phyloP scores from a whole-genome alignment of 2,329 filamentous ascomycete species.

The Hymenoscyphus fructigenus region DNA sequence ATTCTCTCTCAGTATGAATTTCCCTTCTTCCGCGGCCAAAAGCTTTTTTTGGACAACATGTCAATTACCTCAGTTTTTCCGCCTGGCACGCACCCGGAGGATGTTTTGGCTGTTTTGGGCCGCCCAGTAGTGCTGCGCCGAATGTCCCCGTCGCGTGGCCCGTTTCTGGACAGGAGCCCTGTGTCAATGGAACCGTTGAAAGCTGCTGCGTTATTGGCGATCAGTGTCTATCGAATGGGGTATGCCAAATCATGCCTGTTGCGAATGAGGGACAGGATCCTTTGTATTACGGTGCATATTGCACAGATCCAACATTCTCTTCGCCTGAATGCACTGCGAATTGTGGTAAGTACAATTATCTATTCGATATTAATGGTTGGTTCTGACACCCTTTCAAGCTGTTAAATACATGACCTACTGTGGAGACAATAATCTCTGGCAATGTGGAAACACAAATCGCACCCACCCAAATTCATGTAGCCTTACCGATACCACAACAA shows the following conservation, averaged over 20 bases:
- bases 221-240: slow-evolving; percentile 4
- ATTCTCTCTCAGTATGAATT: no score
- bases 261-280: not conserved
- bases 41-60: not conserved
- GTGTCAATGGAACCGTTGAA: slow-evolving; percentile 3
- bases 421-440: not conserved
- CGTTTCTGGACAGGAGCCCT: slow-evolving; percentile 1
- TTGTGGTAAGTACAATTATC: slow-evolving; percentile 6
- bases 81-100: not conserved
- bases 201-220: slow-evolving; percentile 5
- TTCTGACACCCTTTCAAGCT: not conserved
- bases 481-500: not conserved
- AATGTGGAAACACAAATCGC: slow-evolving; percentile 4
- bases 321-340: slow-evolving; percentile 5
- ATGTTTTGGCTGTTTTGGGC: slow-evolving; percentile 3
- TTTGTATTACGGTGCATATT: slow-evolving; percentile 4
- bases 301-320: slow-evolving; percentile 3
- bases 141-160: not conserved
- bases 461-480: not conserved
- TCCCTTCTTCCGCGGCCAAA: not conserved
- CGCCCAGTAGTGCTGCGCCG: not conserved
- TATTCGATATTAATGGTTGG: no score
- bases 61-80: not conserved
- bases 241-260: not conserved
- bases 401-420: slow-evolving; percentile 5